Evolutionary conservation across 805 yeast genomes (phyloP).

Genomic region (Aciculoconidium aculeatum): DNA sequence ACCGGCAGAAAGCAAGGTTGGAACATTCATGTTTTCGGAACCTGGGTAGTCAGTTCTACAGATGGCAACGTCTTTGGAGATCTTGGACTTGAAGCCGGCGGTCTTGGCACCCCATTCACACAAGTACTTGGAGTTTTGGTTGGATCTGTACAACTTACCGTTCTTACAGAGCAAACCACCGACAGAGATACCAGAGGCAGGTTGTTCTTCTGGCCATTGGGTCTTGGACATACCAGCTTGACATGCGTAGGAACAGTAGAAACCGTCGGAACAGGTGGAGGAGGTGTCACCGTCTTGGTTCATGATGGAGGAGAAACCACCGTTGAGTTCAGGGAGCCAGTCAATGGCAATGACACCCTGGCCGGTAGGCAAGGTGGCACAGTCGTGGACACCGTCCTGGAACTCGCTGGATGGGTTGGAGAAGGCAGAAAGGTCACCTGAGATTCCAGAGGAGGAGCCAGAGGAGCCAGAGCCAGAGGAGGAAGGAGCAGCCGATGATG

Average conservation of each 20-base stretch:
- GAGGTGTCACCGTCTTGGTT: constrained; percentile 46
- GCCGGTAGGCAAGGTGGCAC: constrained; percentile 70
- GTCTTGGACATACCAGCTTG: constrained; percentile 78
- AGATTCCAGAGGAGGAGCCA: constrained; percentile 24
- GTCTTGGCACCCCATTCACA: constrained; percentile 61
- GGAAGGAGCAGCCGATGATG: too few relatives aligned
- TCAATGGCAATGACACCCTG: constrained; percentile 62
- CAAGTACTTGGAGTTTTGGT: constrained; percentile 43
- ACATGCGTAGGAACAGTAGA: constrained; percentile 73
- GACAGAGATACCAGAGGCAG: constrained; percentile 60
- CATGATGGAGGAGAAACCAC: constrained; percentile 41
- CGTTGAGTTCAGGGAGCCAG: constrained; percentile 35
- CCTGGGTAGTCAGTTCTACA: constrained; percentile 83
- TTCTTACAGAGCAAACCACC: constrained; percentile 64
- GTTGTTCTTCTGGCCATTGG: constrained; percentile 70
- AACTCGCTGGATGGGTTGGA: constrained; percentile 47
- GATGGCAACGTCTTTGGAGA: constrained; percentile 50
- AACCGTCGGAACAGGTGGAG: constrained; percentile 52
- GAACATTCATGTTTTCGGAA: constrained; percentile 74
- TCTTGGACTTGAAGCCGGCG: constrained; percentile 49
- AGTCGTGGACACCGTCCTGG: constrained; percentile 64
- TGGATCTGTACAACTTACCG: constrained; percentile 60
- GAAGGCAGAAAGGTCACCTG: constrained; percentile 50
- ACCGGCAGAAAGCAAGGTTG: constrained; percentile 58
- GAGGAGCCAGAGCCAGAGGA: constrained; percentile 23